Evolutionary conservation across 768 basidiomycete genomes (phyloP).

Genomic region (Boletus reticulatus): DNA sequence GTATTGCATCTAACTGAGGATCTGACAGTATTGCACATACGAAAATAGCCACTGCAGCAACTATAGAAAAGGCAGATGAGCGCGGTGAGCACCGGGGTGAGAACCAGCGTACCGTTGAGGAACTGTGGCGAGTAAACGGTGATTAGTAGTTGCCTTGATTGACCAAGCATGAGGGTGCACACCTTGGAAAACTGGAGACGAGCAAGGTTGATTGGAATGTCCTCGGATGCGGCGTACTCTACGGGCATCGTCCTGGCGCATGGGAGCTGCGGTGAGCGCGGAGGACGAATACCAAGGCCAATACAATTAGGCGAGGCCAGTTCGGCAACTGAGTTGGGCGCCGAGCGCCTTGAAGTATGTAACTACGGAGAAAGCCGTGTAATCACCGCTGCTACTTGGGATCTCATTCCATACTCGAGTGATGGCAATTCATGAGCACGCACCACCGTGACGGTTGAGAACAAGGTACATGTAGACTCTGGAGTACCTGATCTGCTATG

Average conservation of each 20-base stretch:
- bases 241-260: conserved; percentile 5
- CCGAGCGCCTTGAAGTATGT: too few species aligned
- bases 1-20: neutral
- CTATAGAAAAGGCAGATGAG: conserved; percentile 1
- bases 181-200: conserved; percentile 25
- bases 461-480: too few species aligned
- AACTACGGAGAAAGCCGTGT: too few species aligned
- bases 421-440: too few species aligned
- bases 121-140: conserved; percentile 1
- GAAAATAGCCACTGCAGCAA: conserved; percentile 18
- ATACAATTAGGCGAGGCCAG: too few species aligned
- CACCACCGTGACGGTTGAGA: too few species aligned
- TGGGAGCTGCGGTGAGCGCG: neutral
- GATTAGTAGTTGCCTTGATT: neutral
- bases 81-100: neutral
- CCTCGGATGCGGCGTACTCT: neutral
- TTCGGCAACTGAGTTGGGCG: neutral
- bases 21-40: conserved; percentile 4
- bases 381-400: too few species aligned
- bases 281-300: too few species aligned
- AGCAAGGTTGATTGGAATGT: conserved; percentile 6
- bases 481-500: too few species aligned
- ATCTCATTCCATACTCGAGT: too few species aligned
- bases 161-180: neutral
- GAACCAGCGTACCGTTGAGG: conserved; percentile 14